These are phyloP conservation scores for Beauveria australis DNA, from an alignment of 2,329 filamentous ascomycete species.

Conservation along the genomic window DNA sequence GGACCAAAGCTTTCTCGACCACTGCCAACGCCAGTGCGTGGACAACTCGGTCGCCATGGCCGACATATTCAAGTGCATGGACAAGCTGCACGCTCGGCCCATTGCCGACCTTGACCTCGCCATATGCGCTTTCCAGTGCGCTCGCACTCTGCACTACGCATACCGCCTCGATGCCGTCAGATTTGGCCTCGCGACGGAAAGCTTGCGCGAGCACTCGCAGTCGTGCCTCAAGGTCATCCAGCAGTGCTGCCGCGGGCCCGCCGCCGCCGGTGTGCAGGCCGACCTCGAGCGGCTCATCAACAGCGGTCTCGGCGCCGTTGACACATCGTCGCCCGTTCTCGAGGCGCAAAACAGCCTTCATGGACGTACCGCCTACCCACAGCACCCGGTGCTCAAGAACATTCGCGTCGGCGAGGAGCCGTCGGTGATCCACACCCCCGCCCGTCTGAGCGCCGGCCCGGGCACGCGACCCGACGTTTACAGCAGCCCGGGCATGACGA, in stretches of 20 bases:
- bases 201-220: constrained; percentile 40
- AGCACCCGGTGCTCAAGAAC: constrained; percentile 9
- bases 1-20: constrained; percentile 39
- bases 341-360: constrained; percentile 10
- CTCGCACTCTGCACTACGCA: constrained; percentile 43
- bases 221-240: constrained; percentile 43
- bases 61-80: constrained; percentile 44
- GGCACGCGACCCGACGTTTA: constrained; percentile 18
- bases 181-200: constrained; percentile 35
- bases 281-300: constrained; percentile 45
- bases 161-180: constrained; percentile 37
- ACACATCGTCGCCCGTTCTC: constrained; percentile 8
- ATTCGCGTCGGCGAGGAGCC: constrained; percentile 13
- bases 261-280: constrained; percentile 36
- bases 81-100: constrained; percentile 42
- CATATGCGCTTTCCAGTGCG: constrained; percentile 48
- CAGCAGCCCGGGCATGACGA: constrained; percentile 9
- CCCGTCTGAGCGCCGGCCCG: background rate
- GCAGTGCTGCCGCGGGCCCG: constrained; percentile 42
- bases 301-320: constrained; percentile 28
- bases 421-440: constrained; percentile 10
- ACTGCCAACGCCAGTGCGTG: constrained; percentile 43
- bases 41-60: constrained; percentile 48
- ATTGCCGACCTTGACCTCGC: constrained; percentile 48
- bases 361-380: constrained; percentile 2